A percentile compares a stretch with the other conserved stretches of the same genome.
These are phyloP conservation scores for Sutorius australiensis DNA, from an alignment of 768 basidiomycete genomes.

Conservation along the genomic window DNA sequence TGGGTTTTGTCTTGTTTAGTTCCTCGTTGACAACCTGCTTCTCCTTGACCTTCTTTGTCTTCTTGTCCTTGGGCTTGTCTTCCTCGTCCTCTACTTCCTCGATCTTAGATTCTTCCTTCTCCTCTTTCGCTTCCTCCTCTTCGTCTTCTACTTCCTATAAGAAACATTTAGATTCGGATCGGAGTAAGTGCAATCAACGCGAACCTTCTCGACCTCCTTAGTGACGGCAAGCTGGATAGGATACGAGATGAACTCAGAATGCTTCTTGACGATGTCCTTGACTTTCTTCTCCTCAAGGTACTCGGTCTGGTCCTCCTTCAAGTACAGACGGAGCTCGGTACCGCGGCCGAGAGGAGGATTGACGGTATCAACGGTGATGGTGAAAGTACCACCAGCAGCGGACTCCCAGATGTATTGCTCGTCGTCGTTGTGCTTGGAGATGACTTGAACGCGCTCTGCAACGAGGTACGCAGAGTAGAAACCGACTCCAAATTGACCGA, in stretches of 20 bases:
- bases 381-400: slow-evolving; percentile 99
- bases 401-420: slow-evolving; percentile 99
- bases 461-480: slow-evolving; percentile 99
- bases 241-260: slow-evolving; percentile 99
- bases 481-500: slow-evolving; percentile 99
- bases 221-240: slow-evolving; percentile 97
- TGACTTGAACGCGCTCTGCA: slow-evolving; percentile 96
- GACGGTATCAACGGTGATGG: slow-evolving; percentile 89
- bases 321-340: slow-evolving; percentile 83
- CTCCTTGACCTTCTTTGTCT: slow-evolving; percentile 94
- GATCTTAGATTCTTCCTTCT: slow-evolving; percentile 72
- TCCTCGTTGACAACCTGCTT: slow-evolving; percentile 86
- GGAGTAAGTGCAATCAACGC: slow-evolving; percentile 17
- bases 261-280: slow-evolving; percentile 99
- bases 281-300: slow-evolving; percentile 99
- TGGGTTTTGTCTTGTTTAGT: slow-evolving; percentile 99
- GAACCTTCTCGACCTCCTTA: slow-evolving; percentile 98
- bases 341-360: slow-evolving; percentile 93
- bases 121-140: slow-evolving; percentile 70
- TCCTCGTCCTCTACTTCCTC: slow-evolving; percentile 83
- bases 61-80: slow-evolving; percentile 83
- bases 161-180: slow-evolving; percentile 1
- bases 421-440: slow-evolving; percentile 99
- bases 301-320: slow-evolving; percentile 99
- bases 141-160: slow-evolving; percentile 82